Conservation (phyloP, 192 early-diverging fungal species). For the Backusella morwellensis region DNA sequence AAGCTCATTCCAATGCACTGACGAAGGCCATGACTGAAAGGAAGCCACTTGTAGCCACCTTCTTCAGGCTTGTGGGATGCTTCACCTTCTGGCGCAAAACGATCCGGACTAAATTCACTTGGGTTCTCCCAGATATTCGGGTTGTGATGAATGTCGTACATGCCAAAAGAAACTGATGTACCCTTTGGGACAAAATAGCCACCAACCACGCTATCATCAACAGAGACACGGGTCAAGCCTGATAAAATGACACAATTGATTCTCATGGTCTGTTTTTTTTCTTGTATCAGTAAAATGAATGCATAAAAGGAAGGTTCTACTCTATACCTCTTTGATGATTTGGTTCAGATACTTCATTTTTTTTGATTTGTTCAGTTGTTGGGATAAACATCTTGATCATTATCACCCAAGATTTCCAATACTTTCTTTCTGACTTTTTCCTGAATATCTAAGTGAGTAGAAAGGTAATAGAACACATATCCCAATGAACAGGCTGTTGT, state of each 20-base stretch:
- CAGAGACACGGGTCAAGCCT: not conserved
- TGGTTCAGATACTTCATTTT: constrained; percentile 50
- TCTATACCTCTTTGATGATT: constrained; percentile 45
- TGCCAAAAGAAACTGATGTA: constrained; percentile 1
- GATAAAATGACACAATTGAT: not conserved
- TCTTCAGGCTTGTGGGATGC: not conserved
- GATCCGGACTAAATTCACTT: constrained; percentile 44
- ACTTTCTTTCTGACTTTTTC: constrained; percentile 53
- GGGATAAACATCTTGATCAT: constrained; percentile 48
- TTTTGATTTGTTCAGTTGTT: constrained; percentile 48
- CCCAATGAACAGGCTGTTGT: constrained; percentile 53
- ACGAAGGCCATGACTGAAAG: constrained; percentile 57
- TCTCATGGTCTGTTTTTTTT: not conserved
- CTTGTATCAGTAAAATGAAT: too few relatives aligned
- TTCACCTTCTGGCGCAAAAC: constrained; percentile 37
- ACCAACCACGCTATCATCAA: constrained; percentile 22
- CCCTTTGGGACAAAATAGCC: constrained; percentile 23
- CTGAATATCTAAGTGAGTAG: constrained; percentile 47
- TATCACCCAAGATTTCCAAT: constrained; percentile 49
- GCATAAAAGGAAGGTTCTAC: too few relatives aligned
- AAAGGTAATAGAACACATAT: constrained; percentile 44
- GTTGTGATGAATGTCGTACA: constrained; percentile 15
- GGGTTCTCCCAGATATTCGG: constrained; percentile 36
- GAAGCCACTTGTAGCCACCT: constrained; percentile 33
- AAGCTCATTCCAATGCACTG: constrained; percentile 67